Percentiles rank a stretch among this genome's conserved stretches.
Conservation (phyloP, 1,139 yeast genomes). For the Suhomyces taliae region DNA sequence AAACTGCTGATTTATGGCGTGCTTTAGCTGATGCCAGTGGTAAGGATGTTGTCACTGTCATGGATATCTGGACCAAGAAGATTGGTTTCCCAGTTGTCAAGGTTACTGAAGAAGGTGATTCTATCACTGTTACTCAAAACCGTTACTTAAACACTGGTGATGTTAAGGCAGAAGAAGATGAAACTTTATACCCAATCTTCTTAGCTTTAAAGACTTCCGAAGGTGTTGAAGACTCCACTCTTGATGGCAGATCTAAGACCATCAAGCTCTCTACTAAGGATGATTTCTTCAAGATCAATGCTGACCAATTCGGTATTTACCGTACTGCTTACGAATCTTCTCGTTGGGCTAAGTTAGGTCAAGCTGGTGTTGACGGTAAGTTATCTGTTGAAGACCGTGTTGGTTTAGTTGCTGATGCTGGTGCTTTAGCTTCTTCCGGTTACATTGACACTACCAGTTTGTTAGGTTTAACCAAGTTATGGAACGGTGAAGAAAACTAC, state of each 20-base stretch:
- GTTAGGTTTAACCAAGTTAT: conserved; percentile 61
- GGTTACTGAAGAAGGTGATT: conserved; percentile 19
- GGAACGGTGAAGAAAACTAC: conserved; percentile 68
- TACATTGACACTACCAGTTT: conserved; percentile 66
- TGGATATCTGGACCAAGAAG: conserved; percentile 29
- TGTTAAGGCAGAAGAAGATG: conserved; percentile 44
- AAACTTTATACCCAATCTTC: conserved; percentile 77
- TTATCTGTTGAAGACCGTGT: conserved; percentile 82
- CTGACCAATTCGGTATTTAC: conserved; percentile 80
- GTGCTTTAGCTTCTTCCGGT: conserved; percentile 71
- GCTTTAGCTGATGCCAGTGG: conserved; percentile 25
- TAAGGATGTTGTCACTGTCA: conserved; percentile 24
- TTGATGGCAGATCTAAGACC: conserved; percentile 55
- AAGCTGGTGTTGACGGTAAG: conserved; percentile 64
- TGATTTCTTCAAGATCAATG: conserved; percentile 71
- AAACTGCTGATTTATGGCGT: conserved; percentile 27
- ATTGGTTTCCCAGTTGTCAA: conserved; percentile 29
- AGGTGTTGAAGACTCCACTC: conserved; percentile 56
- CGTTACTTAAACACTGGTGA: conserved; percentile 61
- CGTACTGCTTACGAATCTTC: conserved; percentile 75
- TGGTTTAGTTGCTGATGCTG: conserved; percentile 83
- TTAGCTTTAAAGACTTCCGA: conserved; percentile 68
- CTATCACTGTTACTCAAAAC: conserved; percentile 47
- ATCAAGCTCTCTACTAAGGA: conserved; percentile 36
- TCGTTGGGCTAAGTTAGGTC: conserved; percentile 73